A percentile compares a stretch with the other conserved stretches of the same genome.
These are phyloP conservation scores for Fusarium nanum DNA, from an alignment of 2,329 filamentous ascomycete genomes.

Conservation along the genomic window DNA sequence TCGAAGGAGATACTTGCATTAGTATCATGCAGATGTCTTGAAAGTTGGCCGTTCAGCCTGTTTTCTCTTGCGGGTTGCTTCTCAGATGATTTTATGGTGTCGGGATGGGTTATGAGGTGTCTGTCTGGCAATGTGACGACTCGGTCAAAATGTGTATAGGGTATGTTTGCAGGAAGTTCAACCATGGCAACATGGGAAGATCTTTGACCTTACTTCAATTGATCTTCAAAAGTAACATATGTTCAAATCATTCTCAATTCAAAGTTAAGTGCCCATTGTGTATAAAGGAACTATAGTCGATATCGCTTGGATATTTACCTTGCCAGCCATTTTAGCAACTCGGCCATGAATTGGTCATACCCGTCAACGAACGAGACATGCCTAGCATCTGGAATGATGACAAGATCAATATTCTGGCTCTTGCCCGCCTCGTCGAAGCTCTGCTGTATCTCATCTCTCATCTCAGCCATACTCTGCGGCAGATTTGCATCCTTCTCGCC, in stretches of 20 bases:
- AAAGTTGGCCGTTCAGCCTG: conserved; percentile 3
- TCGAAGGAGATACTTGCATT: neutral
- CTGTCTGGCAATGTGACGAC: too few species aligned
- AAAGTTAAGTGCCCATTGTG: neutral
- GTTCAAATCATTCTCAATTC: fast-evolving
- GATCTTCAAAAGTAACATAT: neutral
- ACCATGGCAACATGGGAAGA: neutral
- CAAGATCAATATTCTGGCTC: conserved; percentile 46
- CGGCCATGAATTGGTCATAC: conserved; percentile 47
- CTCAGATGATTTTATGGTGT: neutral
- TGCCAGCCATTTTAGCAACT: conserved; percentile 23
- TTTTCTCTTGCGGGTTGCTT: neutral
- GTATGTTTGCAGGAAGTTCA: neutral
- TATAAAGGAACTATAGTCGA: neutral
- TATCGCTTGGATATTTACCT: neutral
- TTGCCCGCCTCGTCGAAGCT: conserved; percentile 47
- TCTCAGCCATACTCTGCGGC: conserved; percentile 53
- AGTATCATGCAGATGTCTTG: neutral
- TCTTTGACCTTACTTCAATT: neutral
- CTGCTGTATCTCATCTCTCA: conserved; percentile 52
- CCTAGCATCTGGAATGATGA: conserved; percentile 52
- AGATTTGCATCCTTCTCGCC: conserved; percentile 58
- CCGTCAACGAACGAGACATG: conserved; percentile 56
- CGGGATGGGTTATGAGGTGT: neutral
- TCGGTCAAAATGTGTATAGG: neutral